Conservation (phyloP, 2,329 filamentous ascomycete species). For the Daldinia eschscholtzii region DNA sequence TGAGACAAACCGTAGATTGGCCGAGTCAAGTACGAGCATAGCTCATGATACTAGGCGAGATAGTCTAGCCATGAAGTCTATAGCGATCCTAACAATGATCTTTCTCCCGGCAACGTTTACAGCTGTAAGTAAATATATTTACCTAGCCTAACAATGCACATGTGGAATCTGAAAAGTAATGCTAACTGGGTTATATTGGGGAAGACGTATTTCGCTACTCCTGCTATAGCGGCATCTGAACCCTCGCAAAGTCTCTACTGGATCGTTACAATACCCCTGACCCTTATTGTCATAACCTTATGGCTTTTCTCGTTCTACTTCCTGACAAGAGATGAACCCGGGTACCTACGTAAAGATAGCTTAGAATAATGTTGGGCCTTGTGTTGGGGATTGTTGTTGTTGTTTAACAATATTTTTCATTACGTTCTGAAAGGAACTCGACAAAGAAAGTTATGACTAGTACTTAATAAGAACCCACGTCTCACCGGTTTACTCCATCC, state of each 20-base stretch:
- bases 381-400: neutral
- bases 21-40: conserved; percentile 27
- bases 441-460: neutral
- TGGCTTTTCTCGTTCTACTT: conserved; percentile 24
- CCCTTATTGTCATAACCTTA: conserved; percentile 9
- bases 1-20: conserved; percentile 18
- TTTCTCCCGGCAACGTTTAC: conserved; percentile 29
- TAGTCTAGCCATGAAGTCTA: conserved; percentile 31
- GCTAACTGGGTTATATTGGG: neutral
- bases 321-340: neutral
- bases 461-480: neutral
- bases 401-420: neutral
- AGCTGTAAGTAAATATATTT: conserved; percentile 8
- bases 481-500: neutral
- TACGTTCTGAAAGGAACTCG: neutral
- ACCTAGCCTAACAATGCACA: neutral
- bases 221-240: conserved; percentile 10
- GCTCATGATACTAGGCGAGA: conserved; percentile 27
- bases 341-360: neutral
- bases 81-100: conserved; percentile 29
- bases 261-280: conserved; percentile 27
- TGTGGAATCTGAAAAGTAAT: neutral
- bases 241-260: conserved; percentile 30
- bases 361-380: neutral
- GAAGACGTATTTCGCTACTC: conserved; percentile 30